Evolutionary conservation across 2,329 filamentous ascomycete genomes (phyloP).

Genomic region (Coniochaeta sp.): DNA sequence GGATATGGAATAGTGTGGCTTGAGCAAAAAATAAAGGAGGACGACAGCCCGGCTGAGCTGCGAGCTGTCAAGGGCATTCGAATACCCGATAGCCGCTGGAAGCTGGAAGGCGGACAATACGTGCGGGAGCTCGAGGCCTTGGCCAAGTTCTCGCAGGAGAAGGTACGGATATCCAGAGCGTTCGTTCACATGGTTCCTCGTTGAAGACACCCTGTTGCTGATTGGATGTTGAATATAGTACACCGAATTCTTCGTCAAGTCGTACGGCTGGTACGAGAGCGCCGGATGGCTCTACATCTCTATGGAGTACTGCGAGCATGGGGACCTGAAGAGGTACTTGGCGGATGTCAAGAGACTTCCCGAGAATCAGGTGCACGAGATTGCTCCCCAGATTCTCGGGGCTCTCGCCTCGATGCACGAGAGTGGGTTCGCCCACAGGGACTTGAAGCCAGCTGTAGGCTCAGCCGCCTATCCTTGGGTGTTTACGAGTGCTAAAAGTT

Average conservation of each 20-base stretch:
- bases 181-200: too few species aligned
- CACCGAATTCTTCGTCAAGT: constrained; percentile 15
- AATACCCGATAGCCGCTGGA: too few species aligned
- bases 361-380: not conserved
- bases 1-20: constrained; percentile 11
- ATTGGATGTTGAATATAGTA: constrained; percentile 5
- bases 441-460: too few species aligned
- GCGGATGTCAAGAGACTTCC: constrained; percentile 3
- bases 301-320: constrained; percentile 16
- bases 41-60: too few species aligned
- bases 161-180: not conserved
- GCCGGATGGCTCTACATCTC: constrained; percentile 11
- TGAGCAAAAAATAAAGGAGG: constrained; percentile 1
- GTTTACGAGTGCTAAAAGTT: constrained; percentile 2
- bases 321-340: constrained; percentile 14
- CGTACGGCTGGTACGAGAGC: constrained; percentile 15
- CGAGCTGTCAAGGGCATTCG: too few species aligned
- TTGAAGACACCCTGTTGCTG: too few species aligned
- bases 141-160: constrained; percentile 14
- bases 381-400: too few species aligned
- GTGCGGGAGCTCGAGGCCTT: constrained; percentile 15
- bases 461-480: too few species aligned
- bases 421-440: too few species aligned
- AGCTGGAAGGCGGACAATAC: not conserved
- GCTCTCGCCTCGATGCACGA: too few species aligned